A percentile compares a stretch with the other conserved stretches of the same genome.
Conservation (phyloP, 306 rosid genomes). For the Vigna nakashimae region DNA sequence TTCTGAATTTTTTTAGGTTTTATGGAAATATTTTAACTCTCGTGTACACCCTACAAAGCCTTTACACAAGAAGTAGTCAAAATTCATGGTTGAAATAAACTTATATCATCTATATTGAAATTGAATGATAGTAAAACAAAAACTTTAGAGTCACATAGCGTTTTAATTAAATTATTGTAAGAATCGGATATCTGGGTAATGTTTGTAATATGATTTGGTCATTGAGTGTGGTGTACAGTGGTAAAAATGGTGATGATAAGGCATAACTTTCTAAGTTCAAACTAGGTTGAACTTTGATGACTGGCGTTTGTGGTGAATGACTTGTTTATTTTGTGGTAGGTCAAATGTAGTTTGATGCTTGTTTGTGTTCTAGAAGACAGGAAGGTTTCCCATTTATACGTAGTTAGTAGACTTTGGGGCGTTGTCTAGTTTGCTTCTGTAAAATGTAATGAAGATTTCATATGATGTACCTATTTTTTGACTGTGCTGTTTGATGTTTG, state of each 20-base stretch:
- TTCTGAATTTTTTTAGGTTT: neutral
- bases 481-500: conserved; percentile 25
- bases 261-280: neutral
- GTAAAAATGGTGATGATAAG: neutral
- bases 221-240: neutral
- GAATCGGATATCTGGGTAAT: neutral
- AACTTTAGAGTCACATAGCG: neutral
- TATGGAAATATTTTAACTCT: neutral
- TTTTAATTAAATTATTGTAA: neutral
- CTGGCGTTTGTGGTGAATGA: conserved; percentile 27
- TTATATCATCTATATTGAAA: neutral
- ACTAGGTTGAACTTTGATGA: conserved; percentile 21
- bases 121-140: neutral
- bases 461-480: neutral
- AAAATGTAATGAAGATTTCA: conserved; percentile 2
- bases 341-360: conserved; percentile 31
- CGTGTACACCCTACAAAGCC: neutral
- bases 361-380: neutral
- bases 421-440: conserved; percentile 31
- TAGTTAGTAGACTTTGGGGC: conserved; percentile 5
- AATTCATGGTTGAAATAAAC: neutral
- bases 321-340: conserved; percentile 36
- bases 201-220: neutral
- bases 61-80: neutral
- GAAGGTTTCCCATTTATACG: neutral